Percentiles rank a stretch among this genome's conserved stretches.
phyloP scores from a whole-genome alignment of 176 grass and related monocot genomes.

The Phoenix dactylifera region DNA sequence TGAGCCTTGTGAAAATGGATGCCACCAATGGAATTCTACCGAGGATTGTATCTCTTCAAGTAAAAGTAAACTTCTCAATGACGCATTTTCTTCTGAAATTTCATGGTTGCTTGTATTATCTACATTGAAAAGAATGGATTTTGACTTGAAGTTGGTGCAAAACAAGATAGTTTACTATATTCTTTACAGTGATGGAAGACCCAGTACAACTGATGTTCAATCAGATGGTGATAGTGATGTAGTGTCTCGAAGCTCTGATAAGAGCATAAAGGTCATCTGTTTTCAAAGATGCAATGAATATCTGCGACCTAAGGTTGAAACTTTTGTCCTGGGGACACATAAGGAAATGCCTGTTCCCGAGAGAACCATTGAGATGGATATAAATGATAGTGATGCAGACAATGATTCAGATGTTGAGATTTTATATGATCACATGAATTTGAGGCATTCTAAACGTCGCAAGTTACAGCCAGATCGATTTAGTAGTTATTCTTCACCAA shows the following conservation, averaged over 20 bases:
- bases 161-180: slow-evolving; percentile 53
- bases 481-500: slow-evolving; percentile 46
- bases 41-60: slow-evolving; percentile 37
- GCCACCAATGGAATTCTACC: slow-evolving; percentile 29
- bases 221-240: not conserved
- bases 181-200: slow-evolving; percentile 18
- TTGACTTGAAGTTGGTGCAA: slow-evolving; percentile 52
- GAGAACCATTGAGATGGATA: slow-evolving; percentile 1
- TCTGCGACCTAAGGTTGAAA: slow-evolving; percentile 35
- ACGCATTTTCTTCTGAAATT: slow-evolving; percentile 51
- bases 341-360: slow-evolving; percentile 11
- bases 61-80: slow-evolving; percentile 48
- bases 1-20: slow-evolving; percentile 26
- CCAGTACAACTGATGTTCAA: not conserved
- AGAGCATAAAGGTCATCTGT: slow-evolving; percentile 45
- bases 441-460: slow-evolving; percentile 77
- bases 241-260: slow-evolving; percentile 20
- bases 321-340: not conserved
- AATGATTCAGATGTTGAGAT: slow-evolving; percentile 33
- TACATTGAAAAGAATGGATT: slow-evolving; percentile 51
- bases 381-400: slow-evolving; percentile 19
- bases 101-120: slow-evolving; percentile 59
- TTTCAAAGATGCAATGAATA: slow-evolving; percentile 22
- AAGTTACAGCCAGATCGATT: slow-evolving; percentile 46
- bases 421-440: slow-evolving; percentile 40